A percentile compares a stretch with the other conserved stretches of the same genome.
phyloP scores from a whole-genome alignment of 306 rosid species.

The Pyrus communis region DNA sequence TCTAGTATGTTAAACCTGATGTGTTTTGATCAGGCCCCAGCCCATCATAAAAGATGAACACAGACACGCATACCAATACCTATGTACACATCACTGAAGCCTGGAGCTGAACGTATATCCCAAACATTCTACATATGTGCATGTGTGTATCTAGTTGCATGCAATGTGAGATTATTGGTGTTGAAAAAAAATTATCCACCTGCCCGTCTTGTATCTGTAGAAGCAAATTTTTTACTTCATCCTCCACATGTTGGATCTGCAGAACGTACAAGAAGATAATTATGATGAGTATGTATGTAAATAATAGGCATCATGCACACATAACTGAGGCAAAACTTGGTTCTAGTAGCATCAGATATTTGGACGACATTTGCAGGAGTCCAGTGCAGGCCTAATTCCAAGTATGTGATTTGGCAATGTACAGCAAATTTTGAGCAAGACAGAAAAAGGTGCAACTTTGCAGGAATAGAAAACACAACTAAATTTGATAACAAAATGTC shows the following conservation, averaged over 20 bases:
- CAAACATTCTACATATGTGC: background rate
- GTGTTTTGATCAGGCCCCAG: background rate
- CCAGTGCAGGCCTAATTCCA: no score
- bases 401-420: no score
- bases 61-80: background rate
- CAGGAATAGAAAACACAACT: no score
- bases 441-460: no score
- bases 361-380: background rate
- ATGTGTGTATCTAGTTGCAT: background rate
- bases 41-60: background rate
- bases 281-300: background rate
- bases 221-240: conserved; percentile 59
- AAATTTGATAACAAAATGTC: no score
- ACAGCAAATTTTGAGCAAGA: no score
- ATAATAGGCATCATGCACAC: background rate
- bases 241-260: conserved; percentile 67
- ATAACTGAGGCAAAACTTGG: background rate
- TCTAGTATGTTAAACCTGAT: background rate
- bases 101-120: background rate
- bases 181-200: conserved; percentile 28
- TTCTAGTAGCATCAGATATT: background rate
- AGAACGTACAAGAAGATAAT: conserved; percentile 4
- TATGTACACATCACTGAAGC: background rate
- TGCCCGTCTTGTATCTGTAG: conserved; percentile 55
- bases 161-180: background rate